Evolutionary conservation across 805 yeast species (phyloP).

Genomic region (Lipomyces sp.): DNA sequence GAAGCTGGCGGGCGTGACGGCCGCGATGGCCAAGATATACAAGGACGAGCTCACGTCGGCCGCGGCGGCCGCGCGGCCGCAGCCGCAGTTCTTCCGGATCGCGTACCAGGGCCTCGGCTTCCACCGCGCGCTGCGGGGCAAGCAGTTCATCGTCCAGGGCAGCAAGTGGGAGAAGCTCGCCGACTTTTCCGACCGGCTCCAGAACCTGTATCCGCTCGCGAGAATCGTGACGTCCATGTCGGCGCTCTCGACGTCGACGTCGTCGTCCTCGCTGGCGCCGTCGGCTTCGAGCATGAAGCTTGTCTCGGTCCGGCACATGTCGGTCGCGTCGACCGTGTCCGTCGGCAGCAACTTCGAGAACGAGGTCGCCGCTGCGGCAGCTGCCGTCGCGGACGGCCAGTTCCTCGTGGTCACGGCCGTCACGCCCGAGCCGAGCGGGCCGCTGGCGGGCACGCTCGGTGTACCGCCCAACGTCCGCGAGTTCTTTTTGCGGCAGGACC

Average conservation of each 20-base stretch:
- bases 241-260: constrained; percentile 23
- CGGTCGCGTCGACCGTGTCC: constrained; percentile 8
- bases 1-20: constrained; percentile 70
- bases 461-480: constrained; percentile 55
- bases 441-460: constrained; percentile 59
- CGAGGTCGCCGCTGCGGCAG: neutral
- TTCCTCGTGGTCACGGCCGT: constrained; percentile 69
- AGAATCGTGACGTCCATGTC: constrained; percentile 56
- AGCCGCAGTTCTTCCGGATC: constrained; percentile 73
- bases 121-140: constrained; percentile 71
- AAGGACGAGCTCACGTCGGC: constrained; percentile 63
- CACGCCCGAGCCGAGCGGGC: constrained; percentile 59
- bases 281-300: neutral
- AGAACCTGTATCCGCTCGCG: constrained; percentile 77
- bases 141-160: constrained; percentile 80
- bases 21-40: constrained; percentile 65
- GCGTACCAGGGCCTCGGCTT: constrained; percentile 81
- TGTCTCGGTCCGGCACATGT: constrained; percentile 6
- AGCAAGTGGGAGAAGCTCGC: constrained; percentile 83
- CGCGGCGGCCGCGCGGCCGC: constrained; percentile 44
- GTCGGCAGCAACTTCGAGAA: constrained; percentile 2
- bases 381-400: constrained; percentile 50
- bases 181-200: constrained; percentile 71
- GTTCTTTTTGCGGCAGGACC: constrained; percentile 70
- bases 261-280: neutral